Evolutionary conservation across 1,139 yeast species (phyloP), one percentile per base, ranked within the genome.

Genomic region (Geotrichum restrictum): DNA sequence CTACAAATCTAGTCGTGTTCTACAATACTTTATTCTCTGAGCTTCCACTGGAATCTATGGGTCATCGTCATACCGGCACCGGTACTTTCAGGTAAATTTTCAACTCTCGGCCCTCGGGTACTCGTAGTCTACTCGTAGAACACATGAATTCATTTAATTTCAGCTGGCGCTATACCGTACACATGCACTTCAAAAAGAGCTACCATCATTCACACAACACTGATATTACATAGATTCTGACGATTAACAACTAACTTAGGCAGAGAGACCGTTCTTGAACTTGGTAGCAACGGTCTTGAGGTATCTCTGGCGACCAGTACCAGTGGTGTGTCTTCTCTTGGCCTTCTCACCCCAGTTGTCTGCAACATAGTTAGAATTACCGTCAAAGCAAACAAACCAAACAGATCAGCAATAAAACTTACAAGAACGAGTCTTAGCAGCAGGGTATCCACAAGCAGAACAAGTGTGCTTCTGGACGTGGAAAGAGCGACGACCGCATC

Each of bases 261-360:
- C 74, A 80, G 88, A 97, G 96, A 93, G 93, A 75, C 93, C 95
- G 83, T 93, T 91, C 87, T 89, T 88, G 86, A 91, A 93, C 82
- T 91, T 88, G 83, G 97, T 88, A 69, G 94, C 78, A 70, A 93
- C 96, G 79, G 83, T 85, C 83, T 91, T 93, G 78, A 94, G 84
- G 88, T 93, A 83, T 77, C 93, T 81, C 95, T 89, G 89, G 82
- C 99, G 95, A 78, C 99, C 99, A 76, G 98, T 85, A 82, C 99
- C 99, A 69, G 98, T 91, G 70, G 99, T 93, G 80, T 88, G 86
- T 88, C 42, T 39, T 18, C 42, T 18, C 42, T 39, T 39, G 73
- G 98, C 96, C 87, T 93, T 93, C 67, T 79, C 78, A 75, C 94
- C 96, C 99, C 99, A 93, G 96, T 93, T 93, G 95, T 81, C 86